phyloP scores from a whole-genome alignment of 2,329 filamentous ascomycete species.

The Mycosphaerella sp. region DNA sequence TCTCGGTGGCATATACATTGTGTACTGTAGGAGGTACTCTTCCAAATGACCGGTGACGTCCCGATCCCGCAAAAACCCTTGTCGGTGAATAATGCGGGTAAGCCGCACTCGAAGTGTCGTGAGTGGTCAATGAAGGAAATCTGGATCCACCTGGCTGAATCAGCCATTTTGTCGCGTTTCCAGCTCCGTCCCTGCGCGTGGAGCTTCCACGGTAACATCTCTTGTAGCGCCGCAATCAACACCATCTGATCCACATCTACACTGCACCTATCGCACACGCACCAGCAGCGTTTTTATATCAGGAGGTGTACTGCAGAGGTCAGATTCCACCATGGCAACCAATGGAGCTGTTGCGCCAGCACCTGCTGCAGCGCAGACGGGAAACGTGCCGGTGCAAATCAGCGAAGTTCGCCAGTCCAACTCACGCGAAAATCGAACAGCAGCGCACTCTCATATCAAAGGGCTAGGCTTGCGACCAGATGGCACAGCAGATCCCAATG shows the following conservation, averaged over 20 bases:
- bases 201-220: not conserved
- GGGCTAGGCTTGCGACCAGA: conserved; percentile 80
- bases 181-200: not conserved
- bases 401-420: conserved; percentile 33
- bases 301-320: not conserved
- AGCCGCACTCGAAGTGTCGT: not conserved
- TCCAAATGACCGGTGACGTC: no score
- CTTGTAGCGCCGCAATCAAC: not conserved
- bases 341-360: conserved; percentile 24
- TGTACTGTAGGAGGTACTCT: no score
- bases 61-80: not conserved
- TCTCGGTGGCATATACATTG: no score
- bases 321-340: conserved; percentile 21
- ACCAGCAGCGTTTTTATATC: not conserved
- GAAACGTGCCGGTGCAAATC: conserved; percentile 33
- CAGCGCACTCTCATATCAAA: conserved; percentile 96
- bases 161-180: not conserved
- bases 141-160: not conserved
- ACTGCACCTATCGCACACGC: no score
- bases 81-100: not conserved
- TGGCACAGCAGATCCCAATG: conserved; percentile 74
- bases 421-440: conserved; percentile 83
- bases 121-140: not conserved
- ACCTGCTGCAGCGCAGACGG: conserved; percentile 23
- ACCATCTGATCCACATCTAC: not conserved